Evolutionary conservation across 345 rosid species (phyloP).

Genomic region (Litchi chinensis): DNA sequence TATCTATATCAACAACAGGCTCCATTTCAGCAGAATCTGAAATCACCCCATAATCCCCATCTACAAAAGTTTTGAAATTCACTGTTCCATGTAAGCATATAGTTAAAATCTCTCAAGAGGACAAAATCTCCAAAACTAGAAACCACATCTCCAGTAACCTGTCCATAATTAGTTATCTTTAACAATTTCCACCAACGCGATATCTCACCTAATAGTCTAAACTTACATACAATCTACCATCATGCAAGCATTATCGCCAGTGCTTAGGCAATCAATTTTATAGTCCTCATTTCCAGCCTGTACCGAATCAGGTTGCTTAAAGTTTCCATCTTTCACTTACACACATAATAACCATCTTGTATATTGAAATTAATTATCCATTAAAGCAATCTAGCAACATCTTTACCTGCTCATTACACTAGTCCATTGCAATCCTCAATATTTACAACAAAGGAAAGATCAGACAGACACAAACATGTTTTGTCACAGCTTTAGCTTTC

Average conservation of each 20-base stretch:
- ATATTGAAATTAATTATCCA: neutral
- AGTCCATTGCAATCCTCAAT: neutral
- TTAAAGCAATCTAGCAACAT: neutral
- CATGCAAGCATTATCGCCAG: no score
- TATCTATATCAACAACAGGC: neutral
- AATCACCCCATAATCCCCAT: conserved; percentile 12
- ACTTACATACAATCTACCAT: neutral
- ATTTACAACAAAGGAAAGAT: neutral
- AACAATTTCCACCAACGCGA: neutral
- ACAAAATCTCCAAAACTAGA: neutral
- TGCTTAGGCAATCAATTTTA: neutral
- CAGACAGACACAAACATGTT: neutral
- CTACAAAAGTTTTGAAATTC: conserved; percentile 6
- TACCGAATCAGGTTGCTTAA: neutral
- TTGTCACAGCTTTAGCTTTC: neutral
- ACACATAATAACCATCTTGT: neutral
- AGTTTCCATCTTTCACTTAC: neutral
- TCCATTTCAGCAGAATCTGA: conserved; percentile 5
- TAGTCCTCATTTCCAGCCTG: neutral
- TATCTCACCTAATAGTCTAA: neutral
- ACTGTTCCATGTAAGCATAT: neutral
- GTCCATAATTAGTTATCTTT: neutral
- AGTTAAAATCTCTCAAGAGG: neutral
- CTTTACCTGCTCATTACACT: neutral
- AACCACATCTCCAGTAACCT: neutral